Conservation (phyloP, 305 asterid genomes). For the Salvia sclarea region DNA sequence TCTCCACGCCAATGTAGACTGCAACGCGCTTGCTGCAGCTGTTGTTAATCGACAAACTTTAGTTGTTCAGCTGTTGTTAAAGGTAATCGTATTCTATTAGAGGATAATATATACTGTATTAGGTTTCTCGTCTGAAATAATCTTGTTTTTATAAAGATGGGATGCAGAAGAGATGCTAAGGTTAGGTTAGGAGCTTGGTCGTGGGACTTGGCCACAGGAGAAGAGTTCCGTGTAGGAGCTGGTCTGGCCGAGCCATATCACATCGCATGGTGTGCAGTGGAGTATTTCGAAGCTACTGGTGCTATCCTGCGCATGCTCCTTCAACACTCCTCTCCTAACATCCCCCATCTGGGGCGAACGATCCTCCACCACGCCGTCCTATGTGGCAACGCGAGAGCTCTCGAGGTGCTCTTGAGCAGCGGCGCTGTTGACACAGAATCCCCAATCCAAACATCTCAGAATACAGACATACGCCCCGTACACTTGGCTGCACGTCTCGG, state of each 20-base stretch:
- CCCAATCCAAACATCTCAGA: slow-evolving; percentile 44
- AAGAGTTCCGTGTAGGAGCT: slow-evolving; percentile 79
- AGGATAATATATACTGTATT: not conserved
- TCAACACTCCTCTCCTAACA: slow-evolving; percentile 54
- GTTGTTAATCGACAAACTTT: slow-evolving; percentile 59
- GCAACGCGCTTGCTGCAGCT: slow-evolving; percentile 72
- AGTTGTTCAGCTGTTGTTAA: slow-evolving; percentile 54
- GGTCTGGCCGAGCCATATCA: slow-evolving; percentile 78
- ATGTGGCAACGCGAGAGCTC: slow-evolving; percentile 55
- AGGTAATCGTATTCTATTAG: slow-evolving; percentile 36
- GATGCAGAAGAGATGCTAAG: slow-evolving; percentile 59
- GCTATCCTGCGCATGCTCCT: slow-evolving; percentile 59
- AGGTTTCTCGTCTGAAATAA: not conserved
- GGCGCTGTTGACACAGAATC: slow-evolving; percentile 53
- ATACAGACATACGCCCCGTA: slow-evolving; percentile 39
- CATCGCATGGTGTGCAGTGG: slow-evolving; percentile 77
- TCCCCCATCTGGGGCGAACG: slow-evolving; percentile 66
- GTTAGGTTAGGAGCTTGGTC: slow-evolving; percentile 83
- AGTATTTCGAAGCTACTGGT: slow-evolving; percentile 69
- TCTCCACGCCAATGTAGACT: slow-evolving; percentile 67
- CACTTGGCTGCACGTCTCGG: slow-evolving; percentile 69
- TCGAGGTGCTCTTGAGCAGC: slow-evolving; percentile 50
- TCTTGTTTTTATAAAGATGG: slow-evolving; percentile 40
- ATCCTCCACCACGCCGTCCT: slow-evolving; percentile 65
- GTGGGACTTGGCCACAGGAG: slow-evolving; percentile 69